Base-by-base conservation (phyloP, 2,329 filamentous ascomycete genomes). In the Dichotomopilus funicola region DNA sequence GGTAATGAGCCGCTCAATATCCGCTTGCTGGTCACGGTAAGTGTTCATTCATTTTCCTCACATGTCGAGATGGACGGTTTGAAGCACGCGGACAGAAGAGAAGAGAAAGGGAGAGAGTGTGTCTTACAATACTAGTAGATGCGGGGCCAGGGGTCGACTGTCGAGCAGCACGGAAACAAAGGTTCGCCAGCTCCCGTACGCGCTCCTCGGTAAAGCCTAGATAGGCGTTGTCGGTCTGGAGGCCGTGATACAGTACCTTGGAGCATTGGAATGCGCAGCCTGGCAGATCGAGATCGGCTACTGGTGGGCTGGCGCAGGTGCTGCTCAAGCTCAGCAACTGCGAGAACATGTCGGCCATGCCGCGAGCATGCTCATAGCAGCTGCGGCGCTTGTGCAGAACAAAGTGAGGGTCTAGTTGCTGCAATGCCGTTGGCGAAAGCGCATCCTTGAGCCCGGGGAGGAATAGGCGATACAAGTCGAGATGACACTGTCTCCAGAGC, bases 401-500 rank as follows among this genome's bases (percentile, higher is more conserved):
- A 54, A 81, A 81, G 2, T 68, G 69, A 8, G 73, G 73, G 47
- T 79, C 76, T 3, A 82, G 68, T 55, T 71, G 72, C 50, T 71
- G 72, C 8, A 81, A 67, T 10, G 70, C 69, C 0, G 70, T 64
- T 6, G 70, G 70, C 2, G 78, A 72, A 0, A 82, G 67, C 0
- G 78, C 75, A 40, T 81, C 79, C 19, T 76, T 74, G 37, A 82
- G 71, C 0, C 78, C 78, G 0, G 71, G 71, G 6, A 82, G 70
- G 2, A 75, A 78, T 6, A 81, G 70, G 1, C 79, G 76, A 59
- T 80, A 82, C 2, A 82, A 69, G 62, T 82, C 79, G 59, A 78
- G 78, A 61, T 82, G 75, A 55, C 79, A 82, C 58, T 82, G 79
- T 34, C 78, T 72, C 78, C 78, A 82, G 78, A 76, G 80, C 7